These are phyloP conservation scores for Schizosaccharomyces versatilis DNA, from an alignment of 1,139 yeast species.

Conservation along the genomic window DNA sequence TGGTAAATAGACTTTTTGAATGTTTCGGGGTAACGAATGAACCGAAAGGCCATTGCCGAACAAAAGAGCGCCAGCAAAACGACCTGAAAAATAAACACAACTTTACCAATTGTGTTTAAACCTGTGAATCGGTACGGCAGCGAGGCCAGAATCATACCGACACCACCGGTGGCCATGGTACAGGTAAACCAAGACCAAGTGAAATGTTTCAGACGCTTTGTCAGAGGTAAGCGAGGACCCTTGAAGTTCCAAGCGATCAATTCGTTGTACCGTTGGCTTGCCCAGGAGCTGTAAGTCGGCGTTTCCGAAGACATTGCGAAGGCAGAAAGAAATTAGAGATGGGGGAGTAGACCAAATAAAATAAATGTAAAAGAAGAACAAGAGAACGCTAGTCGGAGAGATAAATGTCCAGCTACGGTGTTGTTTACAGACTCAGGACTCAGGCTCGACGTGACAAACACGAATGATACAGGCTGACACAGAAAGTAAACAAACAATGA, in stretches of 20 bases:
- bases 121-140: slow-evolving; percentile 9
- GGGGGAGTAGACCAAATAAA: no score
- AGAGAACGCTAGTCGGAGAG: no score
- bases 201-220: slow-evolving; percentile 4
- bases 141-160: slow-evolving; percentile 5
- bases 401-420: no score
- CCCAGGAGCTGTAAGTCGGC: no score
- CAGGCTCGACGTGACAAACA: no score
- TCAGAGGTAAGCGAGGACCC: background rate
- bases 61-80: slow-evolving; percentile 4
- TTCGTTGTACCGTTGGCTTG: background rate
- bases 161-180: slow-evolving; percentile 9
- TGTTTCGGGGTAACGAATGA: slow-evolving; percentile 4
- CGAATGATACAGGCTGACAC: no score
- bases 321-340: no score
- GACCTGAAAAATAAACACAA: slow-evolving; percentile 6
- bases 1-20: slow-evolving; percentile 5
- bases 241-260: background rate
- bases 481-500: no score
- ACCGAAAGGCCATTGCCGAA: slow-evolving; percentile 2
- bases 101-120: slow-evolving; percentile 5
- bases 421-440: no score
- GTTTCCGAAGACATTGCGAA: no score
- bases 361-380: no score
- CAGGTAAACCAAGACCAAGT: slow-evolving; percentile 9